Evolutionary conservation across 1,284 basidiomycete genomes (phyloP), one percentile per base, ranked within the genome.

Genomic region (Sparassis latifolia): DNA sequence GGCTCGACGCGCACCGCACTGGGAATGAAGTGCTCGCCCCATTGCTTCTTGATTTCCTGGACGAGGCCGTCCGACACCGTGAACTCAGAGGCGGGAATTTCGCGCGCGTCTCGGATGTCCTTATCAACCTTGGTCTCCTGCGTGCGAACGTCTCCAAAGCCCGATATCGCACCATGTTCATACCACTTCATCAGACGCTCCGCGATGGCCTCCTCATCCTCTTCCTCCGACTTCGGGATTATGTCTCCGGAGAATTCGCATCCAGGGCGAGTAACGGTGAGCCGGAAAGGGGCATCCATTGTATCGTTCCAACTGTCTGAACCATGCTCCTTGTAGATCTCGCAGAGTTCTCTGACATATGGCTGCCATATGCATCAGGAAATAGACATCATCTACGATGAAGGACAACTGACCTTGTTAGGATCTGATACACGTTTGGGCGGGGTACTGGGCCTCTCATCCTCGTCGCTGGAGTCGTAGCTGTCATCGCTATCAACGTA

Each of bases 51-150:
- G 35, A 37, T 37, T 6, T 12, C 7, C 12, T 37, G 6, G 7
- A 37, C 6, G 7, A 37, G 35, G 7, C 12, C 48, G 3, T 52
- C 43, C 4, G 52, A 40, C 44, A 68, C 62, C 9, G 27, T 38
- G 48, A 67, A 66, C 29, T 64, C 58, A 38, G 56, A 52, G 0
- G 60, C 46, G 2, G 55, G 52, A 33, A 68, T 66, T 48, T 68
- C 66, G 31, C 63, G 55, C 1, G 65, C 66, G 20, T 54, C 38
- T 33, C 65, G 62, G 4, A 67, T 59, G 20, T 48, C 20, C 50
- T 47, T 32, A 44, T 57, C 40, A 29, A 53, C 28, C 51, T 53
- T 54, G 4, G 55, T 57, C 3, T 52, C 49, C 33, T 57, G 55
- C 33, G 44, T 49, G 0, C 30, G 49, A 4, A 55, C 55, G 30